Evolutionary conservation across 345 rosid species (phyloP).

Genomic region (Litchi chinensis): DNA sequence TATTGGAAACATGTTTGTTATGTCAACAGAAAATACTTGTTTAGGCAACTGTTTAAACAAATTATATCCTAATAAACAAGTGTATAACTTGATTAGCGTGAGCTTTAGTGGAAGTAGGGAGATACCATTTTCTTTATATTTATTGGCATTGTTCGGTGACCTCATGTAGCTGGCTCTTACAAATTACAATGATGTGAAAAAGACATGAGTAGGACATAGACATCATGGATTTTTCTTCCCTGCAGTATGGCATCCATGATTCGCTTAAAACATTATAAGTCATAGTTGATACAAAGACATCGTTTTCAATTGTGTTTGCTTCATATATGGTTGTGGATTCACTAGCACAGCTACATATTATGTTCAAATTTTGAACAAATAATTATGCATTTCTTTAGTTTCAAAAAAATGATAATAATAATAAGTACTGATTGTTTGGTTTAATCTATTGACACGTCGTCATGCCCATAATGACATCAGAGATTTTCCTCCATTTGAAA

Average conservation of each 20-base stretch:
- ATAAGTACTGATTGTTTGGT: neutral
- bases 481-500: neutral
- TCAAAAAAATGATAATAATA: neutral
- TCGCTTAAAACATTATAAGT: constrained; percentile 17
- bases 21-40: too few relatives aligned
- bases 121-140: neutral
- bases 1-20: neutral
- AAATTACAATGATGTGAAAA: constrained; percentile 9
- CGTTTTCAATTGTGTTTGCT: constrained; percentile 17
- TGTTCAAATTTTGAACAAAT: neutral
- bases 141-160: constrained; percentile 21
- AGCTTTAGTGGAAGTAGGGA: neutral
- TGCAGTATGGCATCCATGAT: constrained; percentile 28
- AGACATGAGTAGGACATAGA: constrained; percentile 4
- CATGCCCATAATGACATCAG: neutral
- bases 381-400: neutral
- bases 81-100: neutral
- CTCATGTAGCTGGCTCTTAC: constrained; percentile 24
- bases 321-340: constrained; percentile 24
- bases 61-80: neutral
- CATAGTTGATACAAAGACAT: constrained; percentile 14
- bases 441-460: neutral
- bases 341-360: constrained; percentile 26
- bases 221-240: constrained; percentile 11
- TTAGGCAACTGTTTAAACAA: too few relatives aligned